A percentile compares a stretch with the other conserved stretches of the same genome.
Evolutionary conservation across 2,329 filamentous ascomycete species (phyloP).

Genomic region (Aspergillus persii): DNA sequence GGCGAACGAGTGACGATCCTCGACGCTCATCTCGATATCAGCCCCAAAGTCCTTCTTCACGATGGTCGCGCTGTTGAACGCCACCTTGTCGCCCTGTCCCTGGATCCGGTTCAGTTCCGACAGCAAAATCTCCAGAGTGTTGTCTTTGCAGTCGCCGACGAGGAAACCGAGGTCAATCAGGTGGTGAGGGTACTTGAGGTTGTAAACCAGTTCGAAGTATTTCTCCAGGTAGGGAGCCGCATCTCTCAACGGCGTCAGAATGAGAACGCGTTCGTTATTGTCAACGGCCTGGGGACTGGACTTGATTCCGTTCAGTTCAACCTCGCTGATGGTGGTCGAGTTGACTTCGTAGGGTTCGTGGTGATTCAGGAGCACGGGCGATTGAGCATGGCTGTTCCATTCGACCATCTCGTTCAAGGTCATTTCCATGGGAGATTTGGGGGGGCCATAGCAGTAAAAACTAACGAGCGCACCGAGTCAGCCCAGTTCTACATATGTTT

Average conservation of each 20-base stretch:
- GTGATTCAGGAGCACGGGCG: slow-evolving; percentile 94
- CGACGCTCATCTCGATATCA: slow-evolving; percentile 71
- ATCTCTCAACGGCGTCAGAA: slow-evolving; percentile 90
- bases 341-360: slow-evolving; percentile 86
- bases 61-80: slow-evolving; percentile 81
- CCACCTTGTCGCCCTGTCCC: slow-evolving; percentile 66
- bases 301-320: slow-evolving; percentile 81
- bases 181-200: slow-evolving; percentile 90
- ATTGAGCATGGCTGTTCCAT: slow-evolving; percentile 86
- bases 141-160: slow-evolving; percentile 86
- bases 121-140: slow-evolving; percentile 82
- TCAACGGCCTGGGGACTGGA: slow-evolving; percentile 74
- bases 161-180: slow-evolving; percentile 95
- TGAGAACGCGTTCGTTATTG: slow-evolving; percentile 84
- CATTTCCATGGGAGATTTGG: slow-evolving; percentile 96
- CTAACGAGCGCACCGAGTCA: slow-evolving; percentile 48
- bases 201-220: slow-evolving; percentile 88
- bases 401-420: slow-evolving; percentile 82
- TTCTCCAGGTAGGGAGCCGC: slow-evolving; percentile 77
- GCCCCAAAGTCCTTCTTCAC: slow-evolving; percentile 89
- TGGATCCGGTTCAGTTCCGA: slow-evolving; percentile 87
- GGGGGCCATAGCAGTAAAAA: slow-evolving; percentile 95
- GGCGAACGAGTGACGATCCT: slow-evolving; percentile 79
- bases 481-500: not conserved
- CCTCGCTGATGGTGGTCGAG: slow-evolving; percentile 69